Evolutionary conservation across 1,284 basidiomycete species (phyloP), one percentile per base, ranked within the genome.

Genomic region (Fomitopsis schrenkii): DNA sequence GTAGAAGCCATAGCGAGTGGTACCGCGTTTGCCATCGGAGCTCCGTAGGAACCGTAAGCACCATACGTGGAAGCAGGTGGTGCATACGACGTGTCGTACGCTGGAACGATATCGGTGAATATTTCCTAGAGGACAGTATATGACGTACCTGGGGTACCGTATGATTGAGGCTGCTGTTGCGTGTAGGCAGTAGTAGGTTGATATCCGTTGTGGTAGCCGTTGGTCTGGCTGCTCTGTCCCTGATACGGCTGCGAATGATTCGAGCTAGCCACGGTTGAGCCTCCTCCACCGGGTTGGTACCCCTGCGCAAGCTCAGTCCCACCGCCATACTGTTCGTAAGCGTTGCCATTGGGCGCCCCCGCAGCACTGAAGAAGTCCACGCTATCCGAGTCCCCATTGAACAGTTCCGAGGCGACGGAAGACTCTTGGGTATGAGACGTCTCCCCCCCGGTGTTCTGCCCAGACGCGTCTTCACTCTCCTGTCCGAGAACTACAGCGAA

Each of bases 401-500:
- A 74, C 17, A 72, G 62, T 55, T 70, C 67, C 15, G 68, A 63
- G 14, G 62, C 66, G 40, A 60, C 55, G 44, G 64, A 46, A 26
- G 66, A 56, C 22, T 64, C 40, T 58, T 63, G 62, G 67, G 42
- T 54, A 54, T 22, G 22, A 22, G 22, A 22, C 22, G 22, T 65
- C 70, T 67, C 67, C 68, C 70, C 59, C 59, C 63, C 61, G 4
- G 58, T 55, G 50, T 48, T 55, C 36, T 46, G 52, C 28, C 52
- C 60, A 45, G 46, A 63, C 58, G 60, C 52, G 59, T 67, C 59
- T 40, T 58, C 70, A 59, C 75, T 73, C 62, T 71, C 65, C 65
- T 72, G 75, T 46, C 84, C 87, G 62, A 88, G 79, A 60, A 80
- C 65, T 55, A 63, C 76, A 62, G 87, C 81, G 75, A 91, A 91